Percentiles rank a stretch among this genome's conserved stretches.
These are phyloP conservation scores for Yamadazyma sp. DNA, from an alignment of 1,139 yeast species.

Conservation along the genomic window DNA sequence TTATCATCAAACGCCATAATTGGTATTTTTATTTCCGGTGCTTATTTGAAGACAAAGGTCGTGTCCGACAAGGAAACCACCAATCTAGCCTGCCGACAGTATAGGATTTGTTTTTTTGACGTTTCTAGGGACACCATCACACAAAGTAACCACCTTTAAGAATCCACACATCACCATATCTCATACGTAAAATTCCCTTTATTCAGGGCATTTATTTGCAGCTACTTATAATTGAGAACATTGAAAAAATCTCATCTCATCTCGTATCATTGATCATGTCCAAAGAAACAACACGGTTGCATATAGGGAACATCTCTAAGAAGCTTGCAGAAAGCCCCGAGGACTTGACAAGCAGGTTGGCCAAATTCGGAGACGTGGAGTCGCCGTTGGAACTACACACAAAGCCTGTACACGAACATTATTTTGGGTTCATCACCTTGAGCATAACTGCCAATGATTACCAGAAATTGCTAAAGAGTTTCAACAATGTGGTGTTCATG, in stretches of 20 bases:
- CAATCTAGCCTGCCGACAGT: too few species aligned
- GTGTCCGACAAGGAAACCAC: too few species aligned
- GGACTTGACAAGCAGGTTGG: slow-evolving; percentile 47
- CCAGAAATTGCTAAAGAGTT: slow-evolving; percentile 50
- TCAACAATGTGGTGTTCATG: slow-evolving; percentile 73
- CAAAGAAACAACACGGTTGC: slow-evolving; percentile 41
- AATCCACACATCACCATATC: too few species aligned
- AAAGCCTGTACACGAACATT: slow-evolving; percentile 48
- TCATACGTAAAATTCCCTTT: too few species aligned
- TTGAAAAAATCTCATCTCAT: slow-evolving; percentile 1
- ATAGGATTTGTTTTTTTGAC: too few species aligned
- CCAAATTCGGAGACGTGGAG: slow-evolving; percentile 49
- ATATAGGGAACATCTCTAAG: slow-evolving; percentile 67
- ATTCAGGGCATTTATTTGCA: background rate
- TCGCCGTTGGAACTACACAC: slow-evolving; percentile 48
- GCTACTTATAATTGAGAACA: background rate
- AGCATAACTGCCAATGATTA: slow-evolving; percentile 45
- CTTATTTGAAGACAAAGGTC: background rate
- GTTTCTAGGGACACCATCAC: too few species aligned
- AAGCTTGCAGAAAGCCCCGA: slow-evolving; percentile 43
- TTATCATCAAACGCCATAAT: slow-evolving; percentile 10
- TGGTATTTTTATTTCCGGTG: background rate
- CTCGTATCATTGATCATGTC: slow-evolving; percentile 9
- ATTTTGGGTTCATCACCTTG: slow-evolving; percentile 70
- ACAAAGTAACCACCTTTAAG: background rate